phyloP scores from a whole-genome alignment of 495 filamentous ascomycete genomes.

The Darksidea phi region DNA sequence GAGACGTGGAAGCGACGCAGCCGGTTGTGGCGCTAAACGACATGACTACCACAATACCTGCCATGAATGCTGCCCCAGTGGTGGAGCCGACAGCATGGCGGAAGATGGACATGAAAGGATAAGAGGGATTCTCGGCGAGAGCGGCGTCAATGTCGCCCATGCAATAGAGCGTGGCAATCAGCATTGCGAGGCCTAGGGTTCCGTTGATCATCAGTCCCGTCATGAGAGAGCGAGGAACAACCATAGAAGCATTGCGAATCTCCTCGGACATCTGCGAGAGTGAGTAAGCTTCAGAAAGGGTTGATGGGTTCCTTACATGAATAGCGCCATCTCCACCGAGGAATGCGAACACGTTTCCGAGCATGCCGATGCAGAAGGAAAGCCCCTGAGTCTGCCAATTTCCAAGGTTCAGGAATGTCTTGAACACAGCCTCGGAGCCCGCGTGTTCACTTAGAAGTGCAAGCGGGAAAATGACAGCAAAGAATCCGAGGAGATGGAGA shows the following conservation, averaged over 20 bases:
- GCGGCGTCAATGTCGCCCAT: slow-evolving; percentile 48
- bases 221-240: slow-evolving; percentile 37
- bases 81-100: slow-evolving; percentile 3
- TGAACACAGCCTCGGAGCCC: slow-evolving; percentile 27
- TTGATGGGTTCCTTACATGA: not conserved
- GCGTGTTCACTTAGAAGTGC: slow-evolving; percentile 50
- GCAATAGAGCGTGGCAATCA: slow-evolving; percentile 18
- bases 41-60: slow-evolving; percentile 8
- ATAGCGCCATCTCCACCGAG: slow-evolving; percentile 35
- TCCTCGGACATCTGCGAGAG: slow-evolving; percentile 43
- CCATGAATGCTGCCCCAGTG: slow-evolving; percentile 17
- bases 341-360: slow-evolving; percentile 9
- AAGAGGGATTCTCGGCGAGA: slow-evolving; percentile 39
- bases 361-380: slow-evolving; percentile 19
- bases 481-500: slow-evolving; percentile 61
- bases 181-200: slow-evolving; percentile 31
- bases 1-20: slow-evolving; percentile 31
- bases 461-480: slow-evolving; percentile 60
- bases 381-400: slow-evolving; percentile 26
- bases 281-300: slow-evolving; percentile 9
- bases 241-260: slow-evolving; percentile 31
- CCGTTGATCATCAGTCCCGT: slow-evolving; percentile 34
- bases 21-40: slow-evolving; percentile 2
- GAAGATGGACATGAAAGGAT: slow-evolving; percentile 23
- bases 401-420: slow-evolving; percentile 29